These are phyloP conservation scores for Emmonsiellopsis sp. DNA, from an alignment of 2,329 filamentous ascomycete genomes.

Conservation along the genomic window DNA sequence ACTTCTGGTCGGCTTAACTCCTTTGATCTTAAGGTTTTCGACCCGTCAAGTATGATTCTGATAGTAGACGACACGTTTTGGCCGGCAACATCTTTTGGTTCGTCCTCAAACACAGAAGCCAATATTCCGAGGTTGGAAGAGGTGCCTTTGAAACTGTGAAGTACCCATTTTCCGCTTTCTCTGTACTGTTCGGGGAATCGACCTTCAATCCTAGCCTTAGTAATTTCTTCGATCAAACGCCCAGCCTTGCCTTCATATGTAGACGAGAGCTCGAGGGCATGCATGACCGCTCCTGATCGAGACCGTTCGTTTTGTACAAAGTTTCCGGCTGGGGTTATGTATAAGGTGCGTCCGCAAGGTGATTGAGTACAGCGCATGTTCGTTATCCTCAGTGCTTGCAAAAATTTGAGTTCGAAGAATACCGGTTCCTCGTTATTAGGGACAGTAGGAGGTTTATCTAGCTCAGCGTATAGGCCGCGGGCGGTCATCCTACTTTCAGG, in stretches of 20 bases:
- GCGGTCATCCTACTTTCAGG: slow-evolving; percentile 55
- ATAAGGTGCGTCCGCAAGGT: slow-evolving; percentile 28
- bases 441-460: slow-evolving; percentile 62
- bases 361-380: slow-evolving; percentile 58
- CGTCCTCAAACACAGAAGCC: slow-evolving; percentile 34
- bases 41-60: slow-evolving; percentile 27
- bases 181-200: slow-evolving; percentile 76
- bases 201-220: slow-evolving; percentile 76
- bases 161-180: slow-evolving; percentile 70
- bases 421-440: neutral
- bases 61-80: slow-evolving; percentile 34
- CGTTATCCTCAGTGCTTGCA: slow-evolving; percentile 59
- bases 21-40: slow-evolving; percentile 19
- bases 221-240: slow-evolving; percentile 74
- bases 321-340: slow-evolving; percentile 22
- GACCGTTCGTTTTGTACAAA: slow-evolving; percentile 9
- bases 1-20: slow-evolving; percentile 23
- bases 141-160: slow-evolving; percentile 58
- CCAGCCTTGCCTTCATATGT: slow-evolving; percentile 67
- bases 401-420: slow-evolving; percentile 63
- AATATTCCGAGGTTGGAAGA: slow-evolving; percentile 46
- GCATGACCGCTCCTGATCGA: slow-evolving; percentile 33
- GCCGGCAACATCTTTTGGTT: slow-evolving; percentile 38
- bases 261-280: slow-evolving; percentile 64
- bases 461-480: slow-evolving; percentile 68